Base-by-base conservation (phyloP, 495 filamentous ascomycete genomes). In the Aspergillus avenaceus region DNA sequence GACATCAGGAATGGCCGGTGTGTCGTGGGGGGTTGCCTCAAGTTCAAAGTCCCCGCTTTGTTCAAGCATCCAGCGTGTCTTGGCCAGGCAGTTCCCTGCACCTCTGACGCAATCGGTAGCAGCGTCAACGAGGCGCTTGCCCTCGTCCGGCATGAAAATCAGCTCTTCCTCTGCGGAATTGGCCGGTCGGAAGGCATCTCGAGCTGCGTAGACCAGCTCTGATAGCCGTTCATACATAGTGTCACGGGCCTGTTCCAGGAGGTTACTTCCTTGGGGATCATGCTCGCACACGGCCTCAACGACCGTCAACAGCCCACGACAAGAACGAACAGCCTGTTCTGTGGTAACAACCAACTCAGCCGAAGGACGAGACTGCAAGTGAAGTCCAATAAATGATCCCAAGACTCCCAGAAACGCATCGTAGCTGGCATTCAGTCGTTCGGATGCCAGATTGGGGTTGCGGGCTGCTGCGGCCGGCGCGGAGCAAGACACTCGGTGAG, bases 11-110 rank as follows among this genome's bases (percentile, higher is more conserved):
- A 42, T 28, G n/a, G 49, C 21, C 8, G 49, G 40, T n/a, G 50
- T 27, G 34, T 82, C 74, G 43, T 83, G 66, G 1, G 69, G 72
- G n/a, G 79, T 58, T 13, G 77, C 61, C 37, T 89, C 85, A 47
- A 95, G 80, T 61, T 96, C 91, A 59, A 99, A 96, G 66, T 99
- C 93, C 19, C 93, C 95, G 53, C 93, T 90, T 41, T 85, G 77
- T 67, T 96, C 90, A 49, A 99, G 85, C 29, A 96, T 84, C 66
- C 81, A 74, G 57, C 86, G 89, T 21, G 91, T 85, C 65, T 90
- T 91, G 5, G 84, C 84, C 18, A 95, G 84, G 63, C 93, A 97
- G 56, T 96, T 91, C 13, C 91, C 91, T 44, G 90, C 90, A 26
- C 87, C 84, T 49, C 89, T 84, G 29, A 97, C 91, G 67, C 93